Percentiles rank a stretch among this genome's conserved stretches.
These are phyloP conservation scores for Fusarium irregulare DNA, from an alignment of 2,329 filamentous ascomycete species.

Conservation along the genomic window DNA sequence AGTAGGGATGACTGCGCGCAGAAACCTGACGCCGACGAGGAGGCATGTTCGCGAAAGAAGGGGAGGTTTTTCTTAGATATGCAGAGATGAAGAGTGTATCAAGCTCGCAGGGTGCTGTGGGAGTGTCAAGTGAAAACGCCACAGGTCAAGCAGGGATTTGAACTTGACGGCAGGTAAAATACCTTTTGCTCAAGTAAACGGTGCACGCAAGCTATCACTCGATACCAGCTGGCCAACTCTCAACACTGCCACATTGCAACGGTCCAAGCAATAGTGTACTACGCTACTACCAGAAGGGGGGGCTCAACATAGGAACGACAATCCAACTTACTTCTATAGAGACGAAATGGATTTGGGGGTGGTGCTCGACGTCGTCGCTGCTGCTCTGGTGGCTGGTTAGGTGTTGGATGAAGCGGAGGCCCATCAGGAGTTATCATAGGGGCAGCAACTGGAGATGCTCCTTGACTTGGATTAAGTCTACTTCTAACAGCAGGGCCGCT, in stretches of 20 bases:
- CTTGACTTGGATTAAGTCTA: conserved; percentile 24
- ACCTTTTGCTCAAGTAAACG: not conserved
- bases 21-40: conserved; percentile 3
- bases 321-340: conserved; percentile 52
- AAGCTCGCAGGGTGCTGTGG: not conserved
- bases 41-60: conserved; percentile 28
- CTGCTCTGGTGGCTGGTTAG: conserved; percentile 43
- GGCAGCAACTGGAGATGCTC: conserved; percentile 31
- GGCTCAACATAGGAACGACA: not conserved
- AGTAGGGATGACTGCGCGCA: not conserved
- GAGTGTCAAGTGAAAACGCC: not conserved
- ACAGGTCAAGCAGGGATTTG: not conserved
- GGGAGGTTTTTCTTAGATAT: not conserved
- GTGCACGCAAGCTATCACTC: conserved; percentile 19
- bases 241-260: conserved; percentile 9
- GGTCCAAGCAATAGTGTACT: not conserved
- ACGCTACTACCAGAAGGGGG: not conserved
- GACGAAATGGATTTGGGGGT: conserved; percentile 52
- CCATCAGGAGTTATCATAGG: conserved; percentile 42
- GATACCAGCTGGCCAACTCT: conserved; percentile 8
- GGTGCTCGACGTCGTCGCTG: conserved; percentile 44
- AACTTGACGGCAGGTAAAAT: not conserved
- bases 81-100: not conserved
- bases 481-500: conserved; percentile 19
- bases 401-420: conserved; percentile 42